Conservation (phyloP, 2,329 filamentous ascomycete species). For the Colletotrichum musicola region DNA sequence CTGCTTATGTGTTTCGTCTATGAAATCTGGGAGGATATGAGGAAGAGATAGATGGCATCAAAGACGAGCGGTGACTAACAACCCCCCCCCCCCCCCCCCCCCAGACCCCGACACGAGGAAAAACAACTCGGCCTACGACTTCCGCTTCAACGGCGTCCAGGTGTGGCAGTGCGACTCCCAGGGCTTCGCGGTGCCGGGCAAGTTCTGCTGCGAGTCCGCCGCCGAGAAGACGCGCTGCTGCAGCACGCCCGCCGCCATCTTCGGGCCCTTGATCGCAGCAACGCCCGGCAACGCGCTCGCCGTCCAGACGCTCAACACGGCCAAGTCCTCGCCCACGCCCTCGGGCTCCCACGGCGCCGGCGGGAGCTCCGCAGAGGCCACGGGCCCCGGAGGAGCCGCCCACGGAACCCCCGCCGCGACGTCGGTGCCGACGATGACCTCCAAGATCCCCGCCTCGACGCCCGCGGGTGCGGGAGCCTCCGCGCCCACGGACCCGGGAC, state of each 20-base stretch:
- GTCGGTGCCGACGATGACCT: slow-evolving; percentile 6
- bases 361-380: not conserved
- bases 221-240: slow-evolving; percentile 37
- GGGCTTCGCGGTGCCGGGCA: slow-evolving; percentile 27
- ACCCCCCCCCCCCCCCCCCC: too few species aligned
- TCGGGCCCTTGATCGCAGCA: slow-evolving; percentile 31
- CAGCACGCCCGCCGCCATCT: slow-evolving; percentile 26
- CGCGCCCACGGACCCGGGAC: slow-evolving; percentile 2
- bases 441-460: slow-evolving; percentile 12
- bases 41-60: too few species aligned
- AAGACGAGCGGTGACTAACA: not conserved
- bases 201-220: slow-evolving; percentile 37
- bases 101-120: slow-evolving; percentile 31
- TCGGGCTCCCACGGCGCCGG: not conserved
- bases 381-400: not conserved
- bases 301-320: slow-evolving; percentile 26
- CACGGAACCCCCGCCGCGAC: slow-evolving; percentile 14
- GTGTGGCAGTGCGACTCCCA: slow-evolving; percentile 34
- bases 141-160: slow-evolving; percentile 36
- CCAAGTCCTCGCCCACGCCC: slow-evolving; percentile 14
- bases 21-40: rapidly evolving
- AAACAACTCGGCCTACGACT: slow-evolving; percentile 28
- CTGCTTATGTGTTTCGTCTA: not conserved
- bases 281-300: slow-evolving; percentile 31
- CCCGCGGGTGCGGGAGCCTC: not conserved